Evolutionary conservation across 192 early-diverging fungal species (phyloP), one percentile per base, ranked within the genome.

Genomic region (Funneliformis mosseae): DNA sequence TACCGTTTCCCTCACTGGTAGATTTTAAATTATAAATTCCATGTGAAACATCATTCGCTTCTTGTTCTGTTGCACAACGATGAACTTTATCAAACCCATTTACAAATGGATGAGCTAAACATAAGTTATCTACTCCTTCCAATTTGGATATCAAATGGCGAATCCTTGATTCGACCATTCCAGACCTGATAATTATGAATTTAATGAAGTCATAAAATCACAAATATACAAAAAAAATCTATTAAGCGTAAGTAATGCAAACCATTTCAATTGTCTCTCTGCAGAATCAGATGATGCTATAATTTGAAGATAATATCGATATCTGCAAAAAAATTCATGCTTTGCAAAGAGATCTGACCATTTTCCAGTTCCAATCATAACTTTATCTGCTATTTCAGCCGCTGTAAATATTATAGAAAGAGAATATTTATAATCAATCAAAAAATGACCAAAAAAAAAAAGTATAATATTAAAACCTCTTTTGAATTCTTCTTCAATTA

Each of bases 311-410:
- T 99, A 99, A 73, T 93, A 90, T 69, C 89, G 90, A 89, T 99
- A 99, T 11, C 85, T 84, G 60, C 86, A 83, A 86, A 97, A 99
- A 82, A 97, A 98, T 67, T 94, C 91, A 79, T 92, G 85, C 84
- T 96, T 95, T n/a, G 88, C 89, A 89, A 98, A 97, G 42, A 99
- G 85, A 21, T 92, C 92, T 11, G 85, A 81, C 98, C 98, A 99
- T 63, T 86, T 84, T 14, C 85, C 89, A 25, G 90, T 92, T 27
- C 92, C 92, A 27, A 86, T 85, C 88, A 97, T 90, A 28, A 97
- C 93, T 67, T 89, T 88, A 73, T 94, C 92, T 8, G 91, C 89
- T 63, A 96, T 90, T 11, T 92, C 93, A 8, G 88, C 89, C 1
- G 94, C 97, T 85, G 79, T 7, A 43, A 55, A 21, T 46, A 39